phyloP scores from a whole-genome alignment of 2,329 filamentous ascomycete genomes.

The Venturia oleaginea region DNA sequence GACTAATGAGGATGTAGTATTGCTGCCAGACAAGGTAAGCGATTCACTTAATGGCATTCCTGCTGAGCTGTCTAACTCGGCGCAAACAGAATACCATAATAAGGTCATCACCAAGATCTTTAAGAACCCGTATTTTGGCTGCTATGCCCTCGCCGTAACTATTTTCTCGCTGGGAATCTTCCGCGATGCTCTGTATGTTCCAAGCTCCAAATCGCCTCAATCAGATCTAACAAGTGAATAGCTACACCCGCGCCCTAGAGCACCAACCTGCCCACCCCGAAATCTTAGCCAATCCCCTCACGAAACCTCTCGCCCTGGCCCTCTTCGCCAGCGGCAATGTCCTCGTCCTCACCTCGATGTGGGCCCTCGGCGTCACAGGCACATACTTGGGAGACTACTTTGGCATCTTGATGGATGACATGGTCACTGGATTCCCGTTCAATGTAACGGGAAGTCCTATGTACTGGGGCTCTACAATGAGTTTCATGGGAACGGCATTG shows the following conservation, averaged over 20 bases:
- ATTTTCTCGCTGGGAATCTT: slow-evolving; percentile 91
- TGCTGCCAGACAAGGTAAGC: slow-evolving; percentile 68
- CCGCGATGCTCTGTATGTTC: slow-evolving; percentile 53
- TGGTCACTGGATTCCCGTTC: slow-evolving; percentile 93
- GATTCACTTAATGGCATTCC: not conserved
- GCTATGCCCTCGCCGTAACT: slow-evolving; percentile 77
- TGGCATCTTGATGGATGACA: slow-evolving; percentile 91
- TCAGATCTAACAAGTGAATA: slow-evolving; percentile 30
- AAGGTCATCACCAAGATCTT: slow-evolving; percentile 83
- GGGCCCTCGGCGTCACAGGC: slow-evolving; percentile 83
- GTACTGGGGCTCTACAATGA: slow-evolving; percentile 92
- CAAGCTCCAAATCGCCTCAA: not conserved
- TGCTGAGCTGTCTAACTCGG: slow-evolving; percentile 10
- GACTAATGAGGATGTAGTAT: slow-evolving; percentile 46
- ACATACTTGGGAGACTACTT: slow-evolving; percentile 99
- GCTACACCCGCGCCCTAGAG: slow-evolving; percentile 78
- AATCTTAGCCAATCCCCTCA: slow-evolving; percentile 48
- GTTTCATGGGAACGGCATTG: slow-evolving; percentile 80
- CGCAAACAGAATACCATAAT: slow-evolving; percentile 70
- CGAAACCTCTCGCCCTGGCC: slow-evolving; percentile 56
- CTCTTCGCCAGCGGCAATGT: slow-evolving; percentile 70
- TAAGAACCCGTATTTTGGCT: slow-evolving; percentile 66
- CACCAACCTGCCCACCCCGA: slow-evolving; percentile 66
- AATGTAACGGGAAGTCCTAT: slow-evolving; percentile 85
- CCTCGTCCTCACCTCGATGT: slow-evolving; percentile 83